phyloP scores from a whole-genome alignment of 129 eudicot genomes.

The Heracleum sosnowskyi region DNA sequence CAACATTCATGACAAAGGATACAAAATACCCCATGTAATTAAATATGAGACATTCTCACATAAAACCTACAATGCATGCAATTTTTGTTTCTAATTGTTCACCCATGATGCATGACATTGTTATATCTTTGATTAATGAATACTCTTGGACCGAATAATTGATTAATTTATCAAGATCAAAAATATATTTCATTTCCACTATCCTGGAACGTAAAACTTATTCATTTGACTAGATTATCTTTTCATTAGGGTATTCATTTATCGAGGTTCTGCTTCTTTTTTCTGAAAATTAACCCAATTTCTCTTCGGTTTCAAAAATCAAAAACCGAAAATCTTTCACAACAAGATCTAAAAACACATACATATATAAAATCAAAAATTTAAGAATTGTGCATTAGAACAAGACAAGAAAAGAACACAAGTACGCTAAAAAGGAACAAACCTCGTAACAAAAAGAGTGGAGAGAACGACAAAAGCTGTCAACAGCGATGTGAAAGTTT shows the following conservation, averaged over 20 bases:
- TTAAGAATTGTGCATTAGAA: background rate
- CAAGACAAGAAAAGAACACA: background rate
- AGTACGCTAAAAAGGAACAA: background rate
- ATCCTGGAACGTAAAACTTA: too few relatives aligned
- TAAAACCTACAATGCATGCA: too few relatives aligned
- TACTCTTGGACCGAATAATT: too few relatives aligned
- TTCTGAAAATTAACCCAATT: too few relatives aligned
- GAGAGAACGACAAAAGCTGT: background rate
- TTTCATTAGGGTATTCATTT: too few relatives aligned
- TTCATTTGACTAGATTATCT: too few relatives aligned
- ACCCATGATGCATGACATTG: background rate
- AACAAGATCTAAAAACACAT: background rate
- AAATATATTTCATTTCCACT: too few relatives aligned
- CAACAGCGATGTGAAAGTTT: background rate
- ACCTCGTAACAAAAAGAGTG: background rate
- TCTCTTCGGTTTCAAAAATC: background rate
- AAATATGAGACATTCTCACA: too few relatives aligned
- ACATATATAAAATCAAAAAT: background rate
- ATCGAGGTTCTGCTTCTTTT: too few relatives aligned
- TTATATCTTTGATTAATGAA: too few relatives aligned
- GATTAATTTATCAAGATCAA: too few relatives aligned
- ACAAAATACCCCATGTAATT: background rate
- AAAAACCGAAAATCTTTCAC: background rate
- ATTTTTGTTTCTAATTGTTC: background rate
- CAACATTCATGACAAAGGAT: background rate